A percentile compares a stretch with the other conserved stretches of the same genome.
Conservation (phyloP, 805 yeast genomes). For the Hanseniaspora vineae region DNA sequence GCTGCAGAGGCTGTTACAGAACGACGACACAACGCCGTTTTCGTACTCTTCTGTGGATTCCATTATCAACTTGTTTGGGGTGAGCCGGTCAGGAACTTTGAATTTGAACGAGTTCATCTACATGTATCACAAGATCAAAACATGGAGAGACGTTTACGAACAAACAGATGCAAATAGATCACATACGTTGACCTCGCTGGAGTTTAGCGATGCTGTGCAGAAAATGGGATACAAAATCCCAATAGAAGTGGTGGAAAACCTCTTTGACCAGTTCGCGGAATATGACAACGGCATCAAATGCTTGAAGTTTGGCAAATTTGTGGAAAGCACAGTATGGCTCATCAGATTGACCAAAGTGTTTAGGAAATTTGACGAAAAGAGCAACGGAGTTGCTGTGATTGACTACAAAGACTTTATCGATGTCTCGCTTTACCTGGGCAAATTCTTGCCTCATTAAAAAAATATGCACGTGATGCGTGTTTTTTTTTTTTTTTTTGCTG, state of each 20-base stretch:
- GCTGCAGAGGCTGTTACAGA: conserved; percentile 22
- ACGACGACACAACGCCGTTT: conserved; percentile 23
- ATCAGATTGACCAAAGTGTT: conserved; percentile 67
- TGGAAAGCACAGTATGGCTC: conserved; percentile 66
- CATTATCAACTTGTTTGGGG: conserved; percentile 23
- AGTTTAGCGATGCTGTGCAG: conserved; percentile 22
- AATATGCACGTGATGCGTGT: neutral
- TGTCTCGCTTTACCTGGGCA: conserved; percentile 30
- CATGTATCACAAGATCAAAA: conserved; percentile 21
- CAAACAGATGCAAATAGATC: conserved; percentile 24
- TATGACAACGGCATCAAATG: conserved; percentile 21
- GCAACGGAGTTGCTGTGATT: conserved; percentile 59
- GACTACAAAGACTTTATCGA: conserved; percentile 55
- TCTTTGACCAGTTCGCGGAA: conserved; percentile 25
- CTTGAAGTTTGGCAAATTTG: conserved; percentile 68
- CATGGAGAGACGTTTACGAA: conserved; percentile 25
- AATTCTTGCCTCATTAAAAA: conserved; percentile 20
- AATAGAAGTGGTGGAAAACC: conserved; percentile 21
- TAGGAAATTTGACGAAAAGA: conserved; percentile 61
- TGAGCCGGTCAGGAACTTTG: conserved; percentile 23
- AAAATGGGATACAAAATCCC: conserved; percentile 24
- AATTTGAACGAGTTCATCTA: conserved; percentile 22
- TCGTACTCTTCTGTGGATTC: conserved; percentile 24
- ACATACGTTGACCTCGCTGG: conserved; percentile 19
- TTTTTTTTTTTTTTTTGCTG: too few relatives aligned